Base-by-base conservation (phyloP, 2,329 filamentous ascomycete species). In the Colletotrichum cereale region DNA sequence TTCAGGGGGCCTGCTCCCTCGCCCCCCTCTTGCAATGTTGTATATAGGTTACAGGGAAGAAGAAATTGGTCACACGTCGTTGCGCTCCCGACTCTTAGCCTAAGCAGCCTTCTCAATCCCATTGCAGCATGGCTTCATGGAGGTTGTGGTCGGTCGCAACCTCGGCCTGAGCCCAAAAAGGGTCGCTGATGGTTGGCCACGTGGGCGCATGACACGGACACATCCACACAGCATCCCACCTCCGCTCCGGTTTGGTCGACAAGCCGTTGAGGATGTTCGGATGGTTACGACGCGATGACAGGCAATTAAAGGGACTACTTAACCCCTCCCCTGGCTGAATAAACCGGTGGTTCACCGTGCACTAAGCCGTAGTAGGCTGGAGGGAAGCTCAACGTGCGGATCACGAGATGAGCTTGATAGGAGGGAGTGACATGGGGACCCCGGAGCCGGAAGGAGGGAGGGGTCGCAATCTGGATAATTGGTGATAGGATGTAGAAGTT, bases 261-360 rank as follows among this genome's bases (percentile, higher is more conserved):
- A 40, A 36, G 24, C 56, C 42, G 44, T n/a, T 65, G 48, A 58
- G 38, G 52, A n/a, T 62, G 53, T 64, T 34, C 26, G 34, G 42
- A 50, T 29, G 16, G 34, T 26, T 55, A 29, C 18, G 63, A 52
- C 34, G 52, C n/a, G 48, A 29, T 34, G 21, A n/a, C 21, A 14
- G 40, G 40, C 68, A 34, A 63, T 71, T 71, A 58, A 71, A 63
- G 65, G 42, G 62, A 68, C 38, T 44, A 56, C 18, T 21, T 24
- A 18, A 52, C 14, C 38, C 48, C n/a, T 12, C 29, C 29, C 50
- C 57, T 52, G 68, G 64, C 52, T 44, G 57, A 68, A 6, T 42
- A 21, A 56, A 34, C 62, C 48, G 62, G 40, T 53, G 24, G 40
- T 29, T 42, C 50, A 16, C 56, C n/a, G 21, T 29, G 14, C 14